Evolutionary conservation across 2,329 filamentous ascomycete genomes (phyloP), one percentile per base, ranked within the genome.

Genomic region (Colletotrichum agaves): DNA sequence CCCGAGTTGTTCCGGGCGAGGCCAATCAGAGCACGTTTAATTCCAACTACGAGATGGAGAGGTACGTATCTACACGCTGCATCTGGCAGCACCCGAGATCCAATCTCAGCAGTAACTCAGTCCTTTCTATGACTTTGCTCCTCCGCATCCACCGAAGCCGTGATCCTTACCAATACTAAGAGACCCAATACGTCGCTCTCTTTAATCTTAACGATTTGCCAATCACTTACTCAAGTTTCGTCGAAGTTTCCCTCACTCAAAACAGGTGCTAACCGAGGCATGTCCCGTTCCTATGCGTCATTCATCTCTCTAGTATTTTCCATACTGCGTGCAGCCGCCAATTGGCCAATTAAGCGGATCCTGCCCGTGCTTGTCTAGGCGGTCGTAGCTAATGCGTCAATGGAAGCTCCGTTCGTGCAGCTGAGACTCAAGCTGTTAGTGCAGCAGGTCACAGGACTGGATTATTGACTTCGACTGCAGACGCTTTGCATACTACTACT

Each of bases 1-100:
- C 57, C 43, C 80, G 80, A 79, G 71, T 77, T 73, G 73, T 79
- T 79, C 80, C 80, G 80, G 69, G 72, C 33, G 57, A 19, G 64
- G 61, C 79, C 80, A 82, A 82, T 82, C 60, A 76, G 37, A 73
- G 53, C 67, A 33, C 41, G 41, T 61, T 52, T 52, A 44, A 52
- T 61, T 61, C 58, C 58, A 61, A 61, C 58, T 61, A 15, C 41
- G n/a, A 37, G 19, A 44, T 58, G 58, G 46, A 31, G 44, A 11
- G 49, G 49, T 53, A 63, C 49, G 60, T 57, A 57, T 50, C 41
- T 37, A 7, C 13, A n/a, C 37, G 27, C 23, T 63, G 49, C 33
- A 55, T 52, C 41, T 44, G 52, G 50, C 11, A 19, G 35, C 58
- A 61, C 50, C 57, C 58, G 46, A 61, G 35, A 61, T 61, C 58